A percentile compares a stretch with the other conserved stretches of the same genome.
phyloP scores from a whole-genome alignment of 805 yeast species.

The Pichia heedii region DNA sequence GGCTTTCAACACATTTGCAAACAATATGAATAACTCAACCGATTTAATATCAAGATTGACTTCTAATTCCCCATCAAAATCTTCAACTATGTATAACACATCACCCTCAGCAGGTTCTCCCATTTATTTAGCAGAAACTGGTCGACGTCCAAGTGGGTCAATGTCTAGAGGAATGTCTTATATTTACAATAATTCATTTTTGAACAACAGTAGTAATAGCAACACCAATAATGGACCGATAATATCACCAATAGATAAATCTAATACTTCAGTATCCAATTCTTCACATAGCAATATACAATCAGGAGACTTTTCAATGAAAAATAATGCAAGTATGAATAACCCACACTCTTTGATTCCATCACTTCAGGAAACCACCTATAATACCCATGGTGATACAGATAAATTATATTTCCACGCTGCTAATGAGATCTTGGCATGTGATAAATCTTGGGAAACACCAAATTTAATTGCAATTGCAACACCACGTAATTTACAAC shows the following conservation, averaged over 20 bases:
- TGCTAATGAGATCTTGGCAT: slow-evolving; percentile 26
- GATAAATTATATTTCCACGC: slow-evolving; percentile 24
- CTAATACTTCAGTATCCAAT: background rate
- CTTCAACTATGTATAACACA: background rate
- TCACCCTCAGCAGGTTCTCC: slow-evolving; percentile 11
- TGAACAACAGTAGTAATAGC: slow-evolving; percentile 4
- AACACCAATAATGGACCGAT: slow-evolving; percentile 4
- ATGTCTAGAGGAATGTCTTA: slow-evolving; percentile 47
- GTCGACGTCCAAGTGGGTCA: slow-evolving; percentile 24
- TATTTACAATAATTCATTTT: slow-evolving; percentile 36
- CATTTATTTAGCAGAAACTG: slow-evolving; percentile 15
- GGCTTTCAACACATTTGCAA: background rate
- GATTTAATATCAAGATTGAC: background rate
- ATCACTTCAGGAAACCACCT: background rate
- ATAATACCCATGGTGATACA: slow-evolving; percentile 1
- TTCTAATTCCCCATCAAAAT: slow-evolving; percentile 3
- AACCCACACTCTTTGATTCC: background rate
- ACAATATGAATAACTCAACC: background rate
- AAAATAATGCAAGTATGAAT: too few species aligned
- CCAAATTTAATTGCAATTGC: slow-evolving; percentile 32
- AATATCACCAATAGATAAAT: background rate
- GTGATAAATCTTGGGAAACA: slow-evolving; percentile 27
- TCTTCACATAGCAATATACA: too few species aligned
- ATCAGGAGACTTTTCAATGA: too few species aligned
- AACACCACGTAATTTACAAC: slow-evolving; percentile 34